Percentiles rank a stretch among this genome's conserved stretches.
Evolutionary conservation across 768 basidiomycete species (phyloP).

Genomic region (Suillus sp.): DNA sequence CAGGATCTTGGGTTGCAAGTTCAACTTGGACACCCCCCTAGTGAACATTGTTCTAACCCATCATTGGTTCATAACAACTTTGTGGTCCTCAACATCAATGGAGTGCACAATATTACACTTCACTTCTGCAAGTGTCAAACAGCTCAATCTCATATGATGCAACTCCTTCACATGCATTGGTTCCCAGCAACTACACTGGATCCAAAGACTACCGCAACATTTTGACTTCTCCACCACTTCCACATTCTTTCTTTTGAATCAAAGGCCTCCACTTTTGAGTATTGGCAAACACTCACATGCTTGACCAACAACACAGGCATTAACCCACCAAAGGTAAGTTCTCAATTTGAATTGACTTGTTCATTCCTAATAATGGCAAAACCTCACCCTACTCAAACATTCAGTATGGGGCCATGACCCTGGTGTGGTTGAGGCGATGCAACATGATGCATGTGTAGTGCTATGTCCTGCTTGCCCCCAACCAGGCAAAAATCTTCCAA

Average conservation of each 20-base stretch:
- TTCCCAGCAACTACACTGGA: slow-evolving; percentile 35
- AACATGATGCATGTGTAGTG: slow-evolving; percentile 12
- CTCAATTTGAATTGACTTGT: neutral
- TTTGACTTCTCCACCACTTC: slow-evolving; percentile 32
- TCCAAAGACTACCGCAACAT: slow-evolving; percentile 35
- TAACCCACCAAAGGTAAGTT: slow-evolving; percentile 14
- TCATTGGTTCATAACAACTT: slow-evolving; percentile 24
- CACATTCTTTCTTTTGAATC: slow-evolving; percentile 36
- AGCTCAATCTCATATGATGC: slow-evolving; percentile 21
- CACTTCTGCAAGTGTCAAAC: slow-evolving; percentile 34
- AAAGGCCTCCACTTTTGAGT: slow-evolving; percentile 37
- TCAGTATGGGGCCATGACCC: slow-evolving; percentile 15
- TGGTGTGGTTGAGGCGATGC: slow-evolving; percentile 3
- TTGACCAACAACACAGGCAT: slow-evolving; percentile 36
- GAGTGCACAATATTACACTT: slow-evolving; percentile 30
- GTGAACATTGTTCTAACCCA: slow-evolving; percentile 12
- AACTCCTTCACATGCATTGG: slow-evolving; percentile 34
- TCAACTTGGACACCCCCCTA: slow-evolving; percentile 23
- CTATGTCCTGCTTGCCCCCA: slow-evolving; percentile 22
- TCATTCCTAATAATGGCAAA: slow-evolving; percentile 10
- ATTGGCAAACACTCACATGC: slow-evolving; percentile 29
- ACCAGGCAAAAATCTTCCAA: slow-evolving; percentile 13
- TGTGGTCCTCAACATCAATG: slow-evolving; percentile 27
- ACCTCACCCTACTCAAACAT: slow-evolving; percentile 19
- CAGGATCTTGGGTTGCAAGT: slow-evolving; percentile 21